Percentiles rank a stretch among this genome's conserved stretches.
These are phyloP conservation scores for Gastrolobium villosum DNA, from an alignment of 306 rosid species.

Conservation along the genomic window DNA sequence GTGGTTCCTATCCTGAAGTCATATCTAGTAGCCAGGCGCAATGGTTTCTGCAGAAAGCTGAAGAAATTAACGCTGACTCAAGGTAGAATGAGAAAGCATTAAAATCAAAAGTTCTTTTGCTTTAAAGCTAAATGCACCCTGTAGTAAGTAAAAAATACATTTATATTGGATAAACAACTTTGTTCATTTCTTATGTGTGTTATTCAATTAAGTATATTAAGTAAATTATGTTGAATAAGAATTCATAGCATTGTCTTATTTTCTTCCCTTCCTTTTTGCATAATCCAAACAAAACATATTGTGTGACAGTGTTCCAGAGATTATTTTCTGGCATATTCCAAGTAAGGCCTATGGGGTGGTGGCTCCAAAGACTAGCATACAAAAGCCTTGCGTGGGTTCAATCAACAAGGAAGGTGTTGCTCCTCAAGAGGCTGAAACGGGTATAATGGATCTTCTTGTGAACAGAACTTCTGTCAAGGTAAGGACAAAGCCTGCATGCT, in stretches of 20 bases:
- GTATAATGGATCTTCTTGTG: conserved; percentile 74
- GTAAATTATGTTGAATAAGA: conserved; percentile 25
- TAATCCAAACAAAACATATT: conserved; percentile 39
- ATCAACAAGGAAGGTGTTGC: conserved; percentile 84
- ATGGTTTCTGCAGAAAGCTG: conserved; percentile 70
- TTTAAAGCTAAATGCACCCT: conserved; percentile 1
- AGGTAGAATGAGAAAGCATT: conserved; percentile 57
- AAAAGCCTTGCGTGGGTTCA: conserved; percentile 84
- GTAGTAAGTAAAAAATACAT: conserved; percentile 3
- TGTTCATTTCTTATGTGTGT: neutral
- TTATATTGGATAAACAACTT: neutral
- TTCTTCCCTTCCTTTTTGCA: neutral
- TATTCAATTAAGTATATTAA: neutral
- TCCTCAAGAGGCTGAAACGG: conserved; percentile 77
- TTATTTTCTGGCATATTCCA: conserved; percentile 94
- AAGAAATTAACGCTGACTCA: conserved; percentile 66
- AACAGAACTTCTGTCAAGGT: conserved; percentile 86
- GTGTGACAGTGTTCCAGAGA: conserved; percentile 77
- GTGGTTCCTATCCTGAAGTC: conserved; percentile 89
- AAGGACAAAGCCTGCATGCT: conserved; percentile 33
- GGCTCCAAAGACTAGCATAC: conserved; percentile 65
- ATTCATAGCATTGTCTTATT: neutral
- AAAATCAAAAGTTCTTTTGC: neutral
- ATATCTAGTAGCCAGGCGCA: conserved; percentile 74
- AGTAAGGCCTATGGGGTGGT: conserved; percentile 69